Base-by-base conservation (phyloP, 768 basidiomycete species). In the Xerocomus potaroensis region DNA sequence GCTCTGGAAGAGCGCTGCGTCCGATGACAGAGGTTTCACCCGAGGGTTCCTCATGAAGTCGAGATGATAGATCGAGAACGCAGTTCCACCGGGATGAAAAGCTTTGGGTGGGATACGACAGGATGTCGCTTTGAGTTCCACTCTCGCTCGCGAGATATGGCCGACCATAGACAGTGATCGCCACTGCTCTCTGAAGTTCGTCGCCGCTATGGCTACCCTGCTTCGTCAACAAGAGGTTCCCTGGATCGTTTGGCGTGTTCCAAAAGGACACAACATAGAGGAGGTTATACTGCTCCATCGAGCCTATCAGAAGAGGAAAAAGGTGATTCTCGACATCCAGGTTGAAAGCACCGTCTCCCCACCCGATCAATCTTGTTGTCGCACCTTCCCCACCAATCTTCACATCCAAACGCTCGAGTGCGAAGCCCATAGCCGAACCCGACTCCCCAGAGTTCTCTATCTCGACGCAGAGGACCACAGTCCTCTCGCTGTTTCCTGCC, bases 1-100 rank as follows among this genome's bases (percentile, higher is more conserved):
- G 89, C 47, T 87, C 83, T 0, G 87, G 87, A 15, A 88, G 72
- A 8, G 72, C 78, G 58, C 78, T 53, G 12, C 50, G 66, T 43
- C 57, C 51, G 12, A 22, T 43, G 34, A 29, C 52, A 45, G 45
- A 41, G 18, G 45, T 37, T 41, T 51, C 59, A 45, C 53, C 52
- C 40, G 24, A 30, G 35, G 56, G 51, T 53, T 56, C 53, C 49
- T 65, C 53, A 26, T 26, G 54, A 18, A 54, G 56, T 41, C 57
- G 64, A 3, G 75, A 58, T 2, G 77, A 68, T n/a, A 96, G 73
- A 62, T 94, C 90, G 16, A 96, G 79, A 2, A 89, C 72, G 54
- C 91, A 93, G 54, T 91, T 95, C 93, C 93, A 96, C 24, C 84
- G 73, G 1, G 92, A 93, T 0, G 83, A 79, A 64, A 93, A 96